These are phyloP conservation scores for Psidium friedrichsthalianum DNA, from an alignment of 345 rosid species.

Conservation along the genomic window DNA sequence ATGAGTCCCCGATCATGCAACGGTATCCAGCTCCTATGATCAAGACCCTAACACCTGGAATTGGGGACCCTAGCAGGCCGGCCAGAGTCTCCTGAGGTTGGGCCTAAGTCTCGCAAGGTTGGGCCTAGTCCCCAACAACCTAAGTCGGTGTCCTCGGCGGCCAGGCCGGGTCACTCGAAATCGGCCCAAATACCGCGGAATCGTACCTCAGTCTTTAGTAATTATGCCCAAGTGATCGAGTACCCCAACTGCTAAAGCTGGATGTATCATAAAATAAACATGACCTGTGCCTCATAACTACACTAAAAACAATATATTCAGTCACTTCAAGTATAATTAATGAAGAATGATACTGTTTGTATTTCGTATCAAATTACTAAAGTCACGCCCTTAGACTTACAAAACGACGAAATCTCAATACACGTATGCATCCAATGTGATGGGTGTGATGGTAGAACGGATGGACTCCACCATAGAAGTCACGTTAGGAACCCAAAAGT, in stretches of 20 bases:
- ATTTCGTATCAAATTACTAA: background rate
- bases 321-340: background rate
- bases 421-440: background rate
- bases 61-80: accelerated
- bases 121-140: background rate
- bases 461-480: background rate
- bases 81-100: accelerated
- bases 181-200: accelerated
- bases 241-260: accelerated
- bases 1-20: accelerated
- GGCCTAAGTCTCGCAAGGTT: background rate
- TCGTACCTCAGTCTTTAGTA: accelerated
- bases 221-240: accelerated
- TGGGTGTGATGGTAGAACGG: background rate
- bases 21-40: background rate
- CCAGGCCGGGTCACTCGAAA: background rate
- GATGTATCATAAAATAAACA: background rate
- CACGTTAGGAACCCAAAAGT: background rate
- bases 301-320: background rate
- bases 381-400: background rate
- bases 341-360: background rate
- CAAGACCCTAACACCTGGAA: background rate
- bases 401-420: background rate
- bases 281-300: background rate
- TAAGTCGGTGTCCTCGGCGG: accelerated